These are phyloP conservation scores for Agastache rugosa DNA, from an alignment of 257 asterid genomes.

Conservation along the genomic window DNA sequence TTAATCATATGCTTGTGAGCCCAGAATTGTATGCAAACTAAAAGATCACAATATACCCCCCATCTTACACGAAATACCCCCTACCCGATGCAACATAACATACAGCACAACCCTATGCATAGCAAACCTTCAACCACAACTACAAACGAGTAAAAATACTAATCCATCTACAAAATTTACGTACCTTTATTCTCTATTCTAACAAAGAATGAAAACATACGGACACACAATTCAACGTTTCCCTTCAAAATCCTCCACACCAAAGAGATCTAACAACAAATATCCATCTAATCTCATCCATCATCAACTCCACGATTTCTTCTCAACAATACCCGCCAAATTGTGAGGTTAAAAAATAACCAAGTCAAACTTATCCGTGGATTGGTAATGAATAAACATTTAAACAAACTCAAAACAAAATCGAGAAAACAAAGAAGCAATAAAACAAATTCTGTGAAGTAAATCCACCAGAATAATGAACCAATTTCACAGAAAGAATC, in stretches of 20 bases:
- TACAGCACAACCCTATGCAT: neutral
- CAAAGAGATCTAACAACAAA: slow-evolving; percentile 31
- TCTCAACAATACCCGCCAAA: slow-evolving; percentile 2
- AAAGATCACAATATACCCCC: neutral
- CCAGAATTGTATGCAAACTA: neutral
- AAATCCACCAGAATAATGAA: neutral
- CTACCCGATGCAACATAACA: neutral
- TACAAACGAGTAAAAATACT: neutral
- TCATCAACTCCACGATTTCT: neutral
- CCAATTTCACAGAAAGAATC: neutral
- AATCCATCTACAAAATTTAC: neutral
- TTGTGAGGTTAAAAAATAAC: neutral
- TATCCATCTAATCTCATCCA: slow-evolving; percentile 18
- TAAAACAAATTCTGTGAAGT: neutral
- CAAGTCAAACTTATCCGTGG: neutral
- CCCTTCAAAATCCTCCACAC: neutral
- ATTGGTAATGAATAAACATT: neutral
- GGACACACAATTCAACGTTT: neutral
- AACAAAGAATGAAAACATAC: neutral
- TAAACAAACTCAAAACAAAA: neutral
- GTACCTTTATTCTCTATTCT: neutral
- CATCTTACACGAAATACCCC: neutral
- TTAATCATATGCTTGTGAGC: slow-evolving; percentile 7
- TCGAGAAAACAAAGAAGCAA: neutral
- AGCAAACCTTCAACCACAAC: slow-evolving; percentile 29